Evolutionary conservation across 2,329 filamentous ascomycete genomes (phyloP), one percentile per base, ranked within the genome.

Genomic region (Sclerotinia subarctica): DNA sequence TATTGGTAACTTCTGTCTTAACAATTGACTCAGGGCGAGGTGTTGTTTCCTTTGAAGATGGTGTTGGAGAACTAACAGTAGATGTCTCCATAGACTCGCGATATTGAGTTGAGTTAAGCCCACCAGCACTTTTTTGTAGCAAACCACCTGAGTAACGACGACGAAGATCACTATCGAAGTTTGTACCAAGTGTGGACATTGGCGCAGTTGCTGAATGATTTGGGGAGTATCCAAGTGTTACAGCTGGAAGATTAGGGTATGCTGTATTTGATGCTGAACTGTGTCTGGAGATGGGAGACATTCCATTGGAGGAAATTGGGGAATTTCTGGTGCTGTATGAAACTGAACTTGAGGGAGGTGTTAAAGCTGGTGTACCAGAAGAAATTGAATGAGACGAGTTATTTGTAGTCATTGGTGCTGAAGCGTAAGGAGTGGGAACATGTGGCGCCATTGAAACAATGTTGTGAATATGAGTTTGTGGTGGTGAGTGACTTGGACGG

Each of bases 251-350:
- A 71, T 83, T 91, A 24, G 92, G 92, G 78, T 95, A 95, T 80
- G 91, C 86, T 74, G 87, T 85, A 56, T 86, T 58, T 29, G 64
- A 67, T 86, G 83, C 84, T 1, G 85, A 85, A 74, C 83, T 85
- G 76, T 89, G 86, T 66, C 89, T 85, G 29, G 75, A 86, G 56
- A 85, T 83, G 0, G 90, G 90, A 63, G 89, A 91, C 77, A 93
- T 84, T 76, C 85, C 89, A 69, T 81, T 80, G 3, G 90, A 92
- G 38, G 89, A 87, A 72, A 83, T 85, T 2, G 91, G 91, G 8
- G 91, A 94, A 77, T 93, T 90, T 59, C 89, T 88, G 15, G 91
- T 92, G 51, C 87, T 88, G 80, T 93, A 93, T 0, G 91, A 93
- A 76, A 92, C 84, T 67, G 88, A 85, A 77, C 88, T 92, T 15